Evolutionary conservation across 2,329 filamentous ascomycete species (phyloP), one percentile per base, ranked within the genome.

Genomic region (Aspergillus udagawae): DNA sequence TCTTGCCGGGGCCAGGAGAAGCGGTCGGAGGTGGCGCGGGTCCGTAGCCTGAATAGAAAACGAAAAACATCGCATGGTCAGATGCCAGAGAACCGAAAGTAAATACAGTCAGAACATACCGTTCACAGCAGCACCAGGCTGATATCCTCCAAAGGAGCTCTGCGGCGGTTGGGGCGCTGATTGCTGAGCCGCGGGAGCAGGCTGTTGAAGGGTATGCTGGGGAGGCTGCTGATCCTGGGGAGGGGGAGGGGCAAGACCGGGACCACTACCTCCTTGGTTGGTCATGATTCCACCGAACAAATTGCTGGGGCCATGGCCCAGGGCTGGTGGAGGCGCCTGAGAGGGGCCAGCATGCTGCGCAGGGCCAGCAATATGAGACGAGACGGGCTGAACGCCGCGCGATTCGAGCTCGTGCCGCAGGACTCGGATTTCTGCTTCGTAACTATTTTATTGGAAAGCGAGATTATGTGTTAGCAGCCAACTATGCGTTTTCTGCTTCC

Each of bases 201-300:
- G 81, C 71, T 82, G 83, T 64, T 80, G 80, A 66, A 84, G 80
- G 66, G 84, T 81, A 75, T 86, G 84, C 60, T 81, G 81, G 65
- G 77, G 75, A 73, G 78, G 78, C 65, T 80, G 80, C 70, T 87
- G 85, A 67, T 88, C 83, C 75, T 87, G 86, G 67, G 85, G 83
- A 63, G 85, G 86, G 58, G 89, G 89, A 67, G 86, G 86, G 63
- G 92, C 92, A 65, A 96, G 87, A 59, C 90, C 91, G 62, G 91
- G 89, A 60, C 90, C 91, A 67, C 88, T 89, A 78, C 93, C 91
- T 67, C 88, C 90, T 74, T 87, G 86, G 63, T 93, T 93, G 55
- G 92, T 86, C 91, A 99, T 97, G 71, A 97, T 96, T 56, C 91
- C 92, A 65, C 91, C 92, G 71, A 99, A 97, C 44, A 97, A 83